Conservation (phyloP, 2,329 filamentous ascomycete species). For the Fusarium kyushuense region DNA sequence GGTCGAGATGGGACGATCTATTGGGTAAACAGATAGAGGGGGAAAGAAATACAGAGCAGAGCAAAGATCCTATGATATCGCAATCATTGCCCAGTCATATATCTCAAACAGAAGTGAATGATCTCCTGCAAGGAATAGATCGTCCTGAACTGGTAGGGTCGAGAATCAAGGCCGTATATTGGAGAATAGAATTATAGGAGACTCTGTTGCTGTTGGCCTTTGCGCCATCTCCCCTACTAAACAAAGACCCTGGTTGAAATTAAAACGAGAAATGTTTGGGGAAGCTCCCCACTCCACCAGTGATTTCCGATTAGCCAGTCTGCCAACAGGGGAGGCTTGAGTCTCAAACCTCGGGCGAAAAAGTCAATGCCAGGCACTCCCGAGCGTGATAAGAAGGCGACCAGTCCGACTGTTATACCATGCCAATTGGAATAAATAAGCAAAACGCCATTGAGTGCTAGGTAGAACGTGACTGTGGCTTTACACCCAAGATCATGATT, state of each 20-base stretch:
- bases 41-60: not conserved
- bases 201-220: constrained; percentile 18
- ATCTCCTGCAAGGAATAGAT: not conserved
- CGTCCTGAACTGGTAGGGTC: constrained; percentile 1
- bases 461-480: not conserved
- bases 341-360: constrained; percentile 25
- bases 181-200: constrained; percentile 30
- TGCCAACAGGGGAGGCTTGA: constrained; percentile 32
- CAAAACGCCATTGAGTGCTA: not conserved
- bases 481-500: not conserved
- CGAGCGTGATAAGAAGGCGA: not conserved
- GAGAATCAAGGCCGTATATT: constrained; percentile 6
- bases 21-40: constrained; percentile 5
- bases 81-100: constrained; percentile 33
- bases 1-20: constrained; percentile 1
- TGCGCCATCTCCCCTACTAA: constrained; percentile 19
- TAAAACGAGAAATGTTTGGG: constrained; percentile 39
- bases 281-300: constrained; percentile 33
- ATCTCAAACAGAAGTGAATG: not conserved
- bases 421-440: not conserved
- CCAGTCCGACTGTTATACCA: not conserved
- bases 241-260: constrained; percentile 36
- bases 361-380: constrained; percentile 14
- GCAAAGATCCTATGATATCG: constrained; percentile 23
- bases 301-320: constrained; percentile 17